Base-by-base conservation (phyloP, 768 basidiomycete genomes). In the Rhizopogon sp. region DNA sequence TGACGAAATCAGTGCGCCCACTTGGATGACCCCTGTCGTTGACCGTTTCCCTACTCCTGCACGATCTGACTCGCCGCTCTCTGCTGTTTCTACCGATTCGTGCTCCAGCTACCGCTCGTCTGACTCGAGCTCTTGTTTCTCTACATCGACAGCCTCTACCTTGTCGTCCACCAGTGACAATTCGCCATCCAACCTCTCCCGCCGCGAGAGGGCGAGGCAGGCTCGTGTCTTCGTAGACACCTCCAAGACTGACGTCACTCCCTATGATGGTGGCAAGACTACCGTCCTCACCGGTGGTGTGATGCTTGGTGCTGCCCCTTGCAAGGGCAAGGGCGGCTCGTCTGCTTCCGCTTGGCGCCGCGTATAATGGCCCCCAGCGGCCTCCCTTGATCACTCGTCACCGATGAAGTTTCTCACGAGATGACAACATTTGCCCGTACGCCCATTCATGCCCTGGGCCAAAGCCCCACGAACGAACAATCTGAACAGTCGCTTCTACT, bases 201-300 rank as follows among this genome's bases (percentile, higher is more conserved):
- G 86, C 53, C 81, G 87, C 56, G 88, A 90, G 68, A 79, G 78
- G 49, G 80, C 81, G 8, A 79, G 84, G 58, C 84, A 85, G 66
- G 79, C 80, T 22, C 83, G 82, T 58, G 86, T 91, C 61, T 90
- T 79, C 65, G 70, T 92, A 53, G 90, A 92, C 69, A 80, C 76
- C 20, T 72, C 84, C 64, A 91, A 85, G 76, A 90, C 72, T 52
- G 87, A 87, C 43, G 87, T 91, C 58, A 91, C 89, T 45, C 87
- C 87, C 63, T 92, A 92, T 62, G 89, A 92, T 61, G 89, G 88
- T 54, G 90, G 90, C 59, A 90, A 90, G 79, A 92, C 90, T 52
- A 90, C 89, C 29, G 89, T 91, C 49, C 81, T 92, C 62, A 90
- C 89, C 3, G 90, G 90, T 54, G 90, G 89, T 59, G 89, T 91